These are phyloP conservation scores for Tulasnella sp. DNA, from an alignment of 768 basidiomycete species.

Conservation along the genomic window DNA sequence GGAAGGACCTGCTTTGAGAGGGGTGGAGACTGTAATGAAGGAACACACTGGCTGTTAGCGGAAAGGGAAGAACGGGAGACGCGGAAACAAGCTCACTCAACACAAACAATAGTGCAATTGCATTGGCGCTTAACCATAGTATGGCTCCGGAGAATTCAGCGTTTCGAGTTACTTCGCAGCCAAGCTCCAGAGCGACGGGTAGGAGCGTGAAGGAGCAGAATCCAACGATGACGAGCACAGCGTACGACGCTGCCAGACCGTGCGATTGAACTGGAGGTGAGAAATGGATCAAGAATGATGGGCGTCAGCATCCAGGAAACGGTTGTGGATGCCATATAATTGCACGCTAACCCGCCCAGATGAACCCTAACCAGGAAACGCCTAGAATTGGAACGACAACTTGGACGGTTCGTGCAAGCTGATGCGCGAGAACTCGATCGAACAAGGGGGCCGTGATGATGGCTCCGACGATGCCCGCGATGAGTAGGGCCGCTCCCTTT, in stretches of 20 bases:
- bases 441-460: conserved; percentile 68
- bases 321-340: neutral
- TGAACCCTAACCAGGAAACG: conserved; percentile 59
- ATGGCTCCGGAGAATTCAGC: conserved; percentile 72
- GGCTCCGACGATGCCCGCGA: conserved; percentile 63
- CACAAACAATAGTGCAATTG: conserved; percentile 61
- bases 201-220: conserved; percentile 63
- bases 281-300: neutral
- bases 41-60: neutral
- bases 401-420: conserved; percentile 58
- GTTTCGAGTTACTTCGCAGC: conserved; percentile 76
- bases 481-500: conserved; percentile 32
- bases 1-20: conserved; percentile 57
- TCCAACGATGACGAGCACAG: conserved; percentile 66
- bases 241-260: conserved; percentile 58
- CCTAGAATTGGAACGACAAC: conserved; percentile 59
- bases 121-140: conserved; percentile 62
- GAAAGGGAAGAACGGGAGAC: neutral
- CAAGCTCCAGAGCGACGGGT: conserved; percentile 72
- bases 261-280: conserved; percentile 46
- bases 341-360: conserved; percentile 66
- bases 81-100: conserved; percentile 46
- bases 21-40: conserved; percentile 51
- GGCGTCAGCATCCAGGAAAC: neutral
- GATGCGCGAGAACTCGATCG: conserved; percentile 76